These are phyloP conservation scores for Cyclotella kingstonii DNA, from an alignment of 108 stramenopile species.

Conservation along the genomic window DNA sequence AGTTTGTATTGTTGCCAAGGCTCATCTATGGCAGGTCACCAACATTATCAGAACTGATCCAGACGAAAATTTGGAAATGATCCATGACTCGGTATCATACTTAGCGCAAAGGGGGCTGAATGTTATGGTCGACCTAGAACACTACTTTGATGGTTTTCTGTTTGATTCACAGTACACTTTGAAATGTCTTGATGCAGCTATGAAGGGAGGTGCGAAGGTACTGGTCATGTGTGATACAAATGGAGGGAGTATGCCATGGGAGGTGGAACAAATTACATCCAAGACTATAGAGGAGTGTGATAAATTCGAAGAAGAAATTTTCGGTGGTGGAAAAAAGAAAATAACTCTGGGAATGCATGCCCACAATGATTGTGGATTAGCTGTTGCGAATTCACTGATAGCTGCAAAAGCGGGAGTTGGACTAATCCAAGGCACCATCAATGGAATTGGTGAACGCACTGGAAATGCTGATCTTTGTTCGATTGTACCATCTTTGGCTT, in stretches of 20 bases:
- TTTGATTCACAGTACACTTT: conserved; percentile 69
- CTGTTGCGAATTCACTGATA: conserved; percentile 85
- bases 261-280: conserved; percentile 54
- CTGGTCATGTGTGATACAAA: conserved; percentile 95
- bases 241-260: conserved; percentile 93
- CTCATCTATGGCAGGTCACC: conserved; percentile 89
- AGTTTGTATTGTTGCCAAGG: conserved; percentile 91
- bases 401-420: conserved; percentile 79
- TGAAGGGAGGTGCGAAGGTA: conserved; percentile 78
- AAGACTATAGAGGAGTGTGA: conserved; percentile 51
- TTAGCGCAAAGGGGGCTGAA: conserved; percentile 47
- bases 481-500: conserved; percentile 79
- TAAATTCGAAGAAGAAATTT: neutral
- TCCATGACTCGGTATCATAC: conserved; percentile 80
- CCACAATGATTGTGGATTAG: conserved; percentile 95
- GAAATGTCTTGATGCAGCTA: conserved; percentile 76
- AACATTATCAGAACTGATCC: conserved; percentile 87
- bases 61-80: conserved; percentile 90
- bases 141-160: conserved; percentile 91
- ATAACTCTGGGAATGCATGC: conserved; percentile 84
- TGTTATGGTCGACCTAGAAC: conserved; percentile 91
- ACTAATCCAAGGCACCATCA: conserved; percentile 90
- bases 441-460: conserved; percentile 92
- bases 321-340: neutral
- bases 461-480: conserved; percentile 92